Conservation (phyloP, 140 eudicot genomes). For the Cichorium intybus region DNA sequence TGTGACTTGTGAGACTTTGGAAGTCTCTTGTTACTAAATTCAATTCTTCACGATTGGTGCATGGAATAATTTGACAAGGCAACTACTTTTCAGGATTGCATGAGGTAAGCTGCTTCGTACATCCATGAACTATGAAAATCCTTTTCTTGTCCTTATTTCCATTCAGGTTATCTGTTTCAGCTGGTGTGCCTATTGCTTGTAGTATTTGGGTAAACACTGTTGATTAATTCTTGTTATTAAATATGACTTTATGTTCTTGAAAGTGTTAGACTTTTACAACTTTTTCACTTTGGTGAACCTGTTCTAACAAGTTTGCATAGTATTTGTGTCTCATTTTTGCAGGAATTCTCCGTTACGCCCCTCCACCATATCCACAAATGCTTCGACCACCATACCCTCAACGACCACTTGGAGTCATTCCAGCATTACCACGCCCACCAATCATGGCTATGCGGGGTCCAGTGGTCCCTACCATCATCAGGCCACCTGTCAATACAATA, state of each 20-base stretch:
- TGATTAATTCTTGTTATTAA: conserved; percentile 24
- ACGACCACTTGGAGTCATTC: conserved; percentile 64
- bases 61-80: conserved; percentile 54
- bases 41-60: conserved; percentile 59
- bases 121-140: conserved; percentile 48
- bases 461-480: conserved; percentile 53
- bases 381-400: conserved; percentile 74
- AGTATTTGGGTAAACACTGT: conserved; percentile 57
- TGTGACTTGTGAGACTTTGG: conserved; percentile 27
- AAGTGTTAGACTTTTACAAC: conserved; percentile 1
- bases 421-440: conserved; percentile 73
- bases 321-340: conserved; percentile 50
- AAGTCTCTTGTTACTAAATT: conserved; percentile 47
- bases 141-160: conserved; percentile 44
- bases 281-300: conserved; percentile 28
- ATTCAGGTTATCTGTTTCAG: conserved; percentile 80
- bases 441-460: conserved; percentile 63
- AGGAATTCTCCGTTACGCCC: conserved; percentile 75
- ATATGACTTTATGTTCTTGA: conserved; percentile 7
- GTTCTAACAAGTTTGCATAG: conserved; percentile 73
- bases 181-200: conserved; percentile 87
- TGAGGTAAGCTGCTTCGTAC: conserved; percentile 69
- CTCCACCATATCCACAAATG: conserved; percentile 64
- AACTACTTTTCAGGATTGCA: conserved; percentile 55
- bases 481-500: conserved; percentile 53